phyloP scores from a whole-genome alignment of 78 protist genomes.

The Dictyostelium brefeldianum region DNA sequence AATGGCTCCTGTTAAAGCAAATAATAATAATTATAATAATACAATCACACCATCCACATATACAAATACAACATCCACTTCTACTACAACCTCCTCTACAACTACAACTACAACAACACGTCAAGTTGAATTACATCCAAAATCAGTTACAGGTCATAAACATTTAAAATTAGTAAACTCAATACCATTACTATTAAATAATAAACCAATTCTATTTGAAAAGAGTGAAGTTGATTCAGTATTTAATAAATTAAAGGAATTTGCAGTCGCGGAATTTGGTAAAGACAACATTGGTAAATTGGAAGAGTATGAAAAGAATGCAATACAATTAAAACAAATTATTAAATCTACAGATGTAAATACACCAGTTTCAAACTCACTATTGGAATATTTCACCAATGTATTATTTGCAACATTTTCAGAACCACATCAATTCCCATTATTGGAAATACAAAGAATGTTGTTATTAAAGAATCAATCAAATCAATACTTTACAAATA shows the following conservation, averaged over 20 bases:
- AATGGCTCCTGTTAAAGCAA: constrained; percentile 35
- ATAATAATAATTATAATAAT: too few relatives aligned
- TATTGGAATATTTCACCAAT: constrained; percentile 5
- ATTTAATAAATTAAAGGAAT: constrained; percentile 10
- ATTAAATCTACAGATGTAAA: background rate
- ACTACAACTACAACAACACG: background rate
- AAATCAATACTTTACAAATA: constrained; percentile 18
- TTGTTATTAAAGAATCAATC: constrained; percentile 13
- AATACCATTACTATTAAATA: constrained; percentile 16
- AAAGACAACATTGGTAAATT: background rate
- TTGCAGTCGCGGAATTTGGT: background rate
- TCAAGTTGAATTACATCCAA: constrained; percentile 43
- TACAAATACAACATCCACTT: background rate
- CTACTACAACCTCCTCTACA: background rate
- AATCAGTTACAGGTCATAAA: background rate
- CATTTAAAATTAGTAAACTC: background rate
- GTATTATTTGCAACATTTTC: background rate
- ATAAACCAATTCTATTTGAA: constrained; percentile 37
- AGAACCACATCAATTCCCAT: constrained; percentile 32
- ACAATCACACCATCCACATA: background rate
- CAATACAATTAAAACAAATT: constrained; percentile 10
- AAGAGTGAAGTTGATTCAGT: constrained; percentile 64
- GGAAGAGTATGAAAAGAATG: background rate
- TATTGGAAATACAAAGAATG: constrained; percentile 36
- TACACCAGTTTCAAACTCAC: background rate